These are phyloP conservation scores for Nicotiana tabacum DNA, from an alignment of 257 asterid species.

Conservation along the genomic window DNA sequence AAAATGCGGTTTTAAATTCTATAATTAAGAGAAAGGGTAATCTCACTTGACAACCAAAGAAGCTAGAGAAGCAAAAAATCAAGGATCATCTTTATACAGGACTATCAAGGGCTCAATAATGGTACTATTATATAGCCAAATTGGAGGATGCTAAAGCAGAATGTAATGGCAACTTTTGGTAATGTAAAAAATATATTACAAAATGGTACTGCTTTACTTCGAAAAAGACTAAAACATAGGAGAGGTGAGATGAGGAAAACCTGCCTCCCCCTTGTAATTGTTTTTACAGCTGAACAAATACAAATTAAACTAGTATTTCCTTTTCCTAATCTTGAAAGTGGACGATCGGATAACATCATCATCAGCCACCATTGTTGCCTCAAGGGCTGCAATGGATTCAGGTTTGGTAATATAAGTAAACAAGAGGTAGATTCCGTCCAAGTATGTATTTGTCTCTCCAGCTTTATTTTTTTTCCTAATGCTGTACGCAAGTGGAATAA, in stretches of 20 bases:
- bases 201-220: neutral
- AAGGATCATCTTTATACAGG: neutral
- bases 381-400: slow-evolving; percentile 47
- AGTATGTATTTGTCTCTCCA: slow-evolving; percentile 84
- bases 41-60: slow-evolving; percentile 5
- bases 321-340: slow-evolving; percentile 79
- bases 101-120: neutral
- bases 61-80: neutral
- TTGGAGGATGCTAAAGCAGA: neutral
- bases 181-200: neutral
- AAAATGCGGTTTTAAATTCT: too few species aligned
- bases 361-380: slow-evolving; percentile 47
- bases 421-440: slow-evolving; percentile 91
- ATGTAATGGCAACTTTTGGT: neutral
- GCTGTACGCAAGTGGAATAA: slow-evolving; percentile 85
- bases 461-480: slow-evolving; percentile 77
- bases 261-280: slow-evolving; percentile 3
- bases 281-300: slow-evolving; percentile 11
- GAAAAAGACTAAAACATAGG: neutral
- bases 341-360: slow-evolving; percentile 73
- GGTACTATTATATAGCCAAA: neutral
- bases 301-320: slow-evolving; percentile 33
- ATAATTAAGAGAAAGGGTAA: neutral
- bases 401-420: slow-evolving; percentile 94
- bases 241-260: slow-evolving; percentile 1